These are phyloP conservation scores for Austroboletus novae-zelandiae DNA, from an alignment of 1,284 basidiomycete genomes.

Conservation along the genomic window DNA sequence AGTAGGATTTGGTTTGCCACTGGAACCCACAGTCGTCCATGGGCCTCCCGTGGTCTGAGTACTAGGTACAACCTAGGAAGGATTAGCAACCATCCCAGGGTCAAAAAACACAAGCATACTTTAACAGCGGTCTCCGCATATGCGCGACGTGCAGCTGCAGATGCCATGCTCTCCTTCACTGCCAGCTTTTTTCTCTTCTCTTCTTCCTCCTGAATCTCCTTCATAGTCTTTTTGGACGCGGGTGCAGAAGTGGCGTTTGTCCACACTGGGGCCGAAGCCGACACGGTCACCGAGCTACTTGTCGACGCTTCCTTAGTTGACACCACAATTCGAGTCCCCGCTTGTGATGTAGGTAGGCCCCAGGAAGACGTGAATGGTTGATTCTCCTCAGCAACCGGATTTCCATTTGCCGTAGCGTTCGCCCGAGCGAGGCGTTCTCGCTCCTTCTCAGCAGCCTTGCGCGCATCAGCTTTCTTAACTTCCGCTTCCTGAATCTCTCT, in stretches of 20 bases:
- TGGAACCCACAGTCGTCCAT: slow-evolving; percentile 85
- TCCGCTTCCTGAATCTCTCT: slow-evolving; percentile 97
- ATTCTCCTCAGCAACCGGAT: slow-evolving; percentile 47
- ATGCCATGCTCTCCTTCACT: slow-evolving; percentile 58
- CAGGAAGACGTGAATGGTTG: slow-evolving; percentile 69
- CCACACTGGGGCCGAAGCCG: slow-evolving; percentile 55
- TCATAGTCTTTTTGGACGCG: slow-evolving; percentile 87
- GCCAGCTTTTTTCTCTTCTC: slow-evolving; percentile 74
- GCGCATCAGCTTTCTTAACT: slow-evolving; percentile 74
- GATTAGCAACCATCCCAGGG: slow-evolving; percentile 6
- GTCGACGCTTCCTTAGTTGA: slow-evolving; percentile 47
- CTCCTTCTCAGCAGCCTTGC: slow-evolving; percentile 67
- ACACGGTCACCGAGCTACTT: slow-evolving; percentile 32
- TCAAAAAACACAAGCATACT: slow-evolving; percentile 38
- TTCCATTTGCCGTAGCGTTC: slow-evolving; percentile 37
- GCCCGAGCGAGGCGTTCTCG: slow-evolving; percentile 57
- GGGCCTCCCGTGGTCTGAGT: slow-evolving; percentile 46
- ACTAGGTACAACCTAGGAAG: slow-evolving; percentile 21
- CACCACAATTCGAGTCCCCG: slow-evolving; percentile 49
- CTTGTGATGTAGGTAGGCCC: slow-evolving; percentile 76
- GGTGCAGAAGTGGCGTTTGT: slow-evolving; percentile 54
- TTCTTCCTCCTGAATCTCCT: slow-evolving; percentile 98
- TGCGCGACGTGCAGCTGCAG: slow-evolving; percentile 60
- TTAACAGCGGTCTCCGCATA: slow-evolving; percentile 81
- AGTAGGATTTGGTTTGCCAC: slow-evolving; percentile 57